Conservation (phyloP, 140 eudicot genomes). For the Senecio squalidus region DNA sequence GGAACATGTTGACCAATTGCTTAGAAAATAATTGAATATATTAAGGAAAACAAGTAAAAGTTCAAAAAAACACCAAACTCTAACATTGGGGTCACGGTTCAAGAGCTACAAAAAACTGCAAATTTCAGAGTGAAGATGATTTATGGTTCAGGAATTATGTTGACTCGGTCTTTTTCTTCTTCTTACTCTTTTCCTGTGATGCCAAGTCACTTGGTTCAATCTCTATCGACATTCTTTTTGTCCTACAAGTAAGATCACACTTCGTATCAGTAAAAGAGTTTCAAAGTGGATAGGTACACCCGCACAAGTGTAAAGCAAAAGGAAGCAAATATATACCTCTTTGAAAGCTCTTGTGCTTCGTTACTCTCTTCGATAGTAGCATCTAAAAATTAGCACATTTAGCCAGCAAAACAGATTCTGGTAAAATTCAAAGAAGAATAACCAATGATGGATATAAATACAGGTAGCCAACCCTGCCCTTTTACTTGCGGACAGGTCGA, state of each 20-base stretch:
- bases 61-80: too few species aligned
- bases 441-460: neutral
- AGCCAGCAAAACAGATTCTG: slow-evolving; percentile 1
- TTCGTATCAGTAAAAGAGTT: neutral
- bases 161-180: slow-evolving; percentile 38
- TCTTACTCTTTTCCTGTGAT: slow-evolving; percentile 60
- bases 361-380: slow-evolving; percentile 33
- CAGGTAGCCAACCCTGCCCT: neutral
- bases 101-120: slow-evolving; percentile 10
- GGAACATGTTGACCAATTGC: too few species aligned
- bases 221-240: slow-evolving; percentile 75
- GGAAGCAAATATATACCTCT: slow-evolving; percentile 34
- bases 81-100: neutral
- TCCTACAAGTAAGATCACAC: slow-evolving; percentile 30
- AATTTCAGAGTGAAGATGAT: too few species aligned
- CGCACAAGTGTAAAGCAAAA: too few species aligned
- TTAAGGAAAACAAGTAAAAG: too few species aligned
- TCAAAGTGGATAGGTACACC: neutral
- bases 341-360: slow-evolving; percentile 54
- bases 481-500: neutral
- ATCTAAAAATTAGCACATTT: slow-evolving; percentile 19
- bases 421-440: neutral
- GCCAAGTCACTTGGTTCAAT: slow-evolving; percentile 46
- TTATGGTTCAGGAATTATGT: too few species aligned
- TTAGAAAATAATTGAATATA: too few species aligned